Percentiles rank a stretch among this genome's conserved stretches.
phyloP scores from a whole-genome alignment of 495 filamentous ascomycete species.

The Tetracladium setigerum region DNA sequence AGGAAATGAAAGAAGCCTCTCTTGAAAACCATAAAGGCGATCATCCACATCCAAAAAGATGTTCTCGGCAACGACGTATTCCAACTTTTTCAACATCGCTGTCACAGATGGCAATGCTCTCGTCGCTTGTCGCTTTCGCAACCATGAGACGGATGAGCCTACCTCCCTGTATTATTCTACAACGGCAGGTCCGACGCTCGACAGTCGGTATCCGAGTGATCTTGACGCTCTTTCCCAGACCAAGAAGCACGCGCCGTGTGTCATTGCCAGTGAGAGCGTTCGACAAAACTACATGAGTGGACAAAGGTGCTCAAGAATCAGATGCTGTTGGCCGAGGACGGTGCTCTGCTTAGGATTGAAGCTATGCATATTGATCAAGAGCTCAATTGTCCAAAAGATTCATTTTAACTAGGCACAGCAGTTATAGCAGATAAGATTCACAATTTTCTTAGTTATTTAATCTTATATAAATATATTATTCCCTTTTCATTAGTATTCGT shows the following conservation, averaged over 20 bases:
- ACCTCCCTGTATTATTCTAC: constrained; percentile 40
- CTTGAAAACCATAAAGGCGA: constrained; percentile 28
- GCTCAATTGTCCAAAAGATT: too few relatives aligned
- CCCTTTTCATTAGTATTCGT: too few relatives aligned
- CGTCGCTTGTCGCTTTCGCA: constrained; percentile 37
- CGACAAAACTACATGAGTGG: constrained; percentile 38
- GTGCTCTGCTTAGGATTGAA: too few relatives aligned
- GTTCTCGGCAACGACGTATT: constrained; percentile 24
- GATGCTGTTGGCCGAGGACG: constrained; percentile 22
- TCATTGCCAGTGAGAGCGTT: constrained; percentile 44
- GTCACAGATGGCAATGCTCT: constrained; percentile 34
- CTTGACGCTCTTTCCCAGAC: constrained; percentile 14
- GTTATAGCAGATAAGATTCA: too few relatives aligned
- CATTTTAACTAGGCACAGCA: too few relatives aligned
- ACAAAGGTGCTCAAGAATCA: constrained; percentile 36
- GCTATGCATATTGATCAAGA: too few relatives aligned
- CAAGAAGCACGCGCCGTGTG: constrained; percentile 32
- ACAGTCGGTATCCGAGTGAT: constrained; percentile 38
- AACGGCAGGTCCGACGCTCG: constrained; percentile 37
- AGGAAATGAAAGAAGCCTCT: constrained; percentile 34
- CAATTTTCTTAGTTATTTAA: too few relatives aligned
- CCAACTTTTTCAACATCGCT: constrained; percentile 35
- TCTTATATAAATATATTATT: too few relatives aligned
- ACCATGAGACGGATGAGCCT: constrained; percentile 38
- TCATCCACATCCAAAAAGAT: constrained; percentile 33